Conservation (phyloP, 176 grass and related monocot genomes). For the Alopecurus myosuroides region DNA sequence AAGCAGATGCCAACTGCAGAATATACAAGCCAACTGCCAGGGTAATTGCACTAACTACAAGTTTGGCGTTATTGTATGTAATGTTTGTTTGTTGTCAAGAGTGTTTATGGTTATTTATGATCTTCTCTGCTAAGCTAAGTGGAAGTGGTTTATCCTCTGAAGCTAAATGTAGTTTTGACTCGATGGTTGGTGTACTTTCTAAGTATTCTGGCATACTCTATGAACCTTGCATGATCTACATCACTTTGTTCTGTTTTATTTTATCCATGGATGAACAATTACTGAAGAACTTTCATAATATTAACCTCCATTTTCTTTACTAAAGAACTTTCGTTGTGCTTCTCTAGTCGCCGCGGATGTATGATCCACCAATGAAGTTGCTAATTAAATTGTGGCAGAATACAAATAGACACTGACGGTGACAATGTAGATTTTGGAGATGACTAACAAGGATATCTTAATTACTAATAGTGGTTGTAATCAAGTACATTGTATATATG, state of each 20-base stretch:
- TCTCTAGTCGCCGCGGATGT: background rate
- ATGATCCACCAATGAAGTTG: background rate
- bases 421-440: background rate
- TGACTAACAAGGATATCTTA: background rate
- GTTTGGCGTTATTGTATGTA: constrained; percentile 12
- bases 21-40: constrained; percentile 70
- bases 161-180: background rate
- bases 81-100: constrained; percentile 7
- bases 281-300: background rate
- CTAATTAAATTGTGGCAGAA: background rate
- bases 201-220: constrained; percentile 10
- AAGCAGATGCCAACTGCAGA: constrained; percentile 78
- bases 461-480: background rate
- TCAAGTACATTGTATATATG: background rate
- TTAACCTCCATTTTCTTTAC: background rate
- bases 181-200: background rate
- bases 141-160: background rate
- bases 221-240: background rate
- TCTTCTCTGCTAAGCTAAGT: background rate
- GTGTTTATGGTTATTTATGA: constrained; percentile 15
- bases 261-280: background rate
- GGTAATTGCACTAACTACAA: constrained; percentile 37
- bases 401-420: background rate
- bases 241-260: background rate
- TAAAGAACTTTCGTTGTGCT: background rate